A percentile compares a stretch with the other conserved stretches of the same genome.
phyloP scores from a whole-genome alignment of 371 early-diverging fungal genomes.

The Dichotomocladium elegans region DNA sequence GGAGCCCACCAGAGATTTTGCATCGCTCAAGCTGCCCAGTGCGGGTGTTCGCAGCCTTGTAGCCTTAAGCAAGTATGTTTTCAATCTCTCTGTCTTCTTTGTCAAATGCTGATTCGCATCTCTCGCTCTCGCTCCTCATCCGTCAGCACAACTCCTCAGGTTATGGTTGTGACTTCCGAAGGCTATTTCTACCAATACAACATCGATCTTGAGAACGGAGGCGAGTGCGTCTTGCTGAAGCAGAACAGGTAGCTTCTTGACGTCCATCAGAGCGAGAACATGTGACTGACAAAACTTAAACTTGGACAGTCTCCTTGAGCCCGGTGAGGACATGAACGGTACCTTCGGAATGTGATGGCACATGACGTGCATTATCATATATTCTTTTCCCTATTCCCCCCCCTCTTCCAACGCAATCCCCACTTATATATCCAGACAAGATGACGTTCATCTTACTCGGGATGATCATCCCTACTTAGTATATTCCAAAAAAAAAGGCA shows the following conservation, averaged over 20 bases:
- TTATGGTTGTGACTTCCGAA: slow-evolving; percentile 90
- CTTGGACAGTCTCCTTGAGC: slow-evolving; percentile 5
- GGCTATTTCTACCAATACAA: slow-evolving; percentile 90
- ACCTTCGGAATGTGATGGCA: slow-evolving; percentile 1
- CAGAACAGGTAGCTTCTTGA: slow-evolving; percentile 53
- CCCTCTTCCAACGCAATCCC: no score
- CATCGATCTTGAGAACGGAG: slow-evolving; percentile 88
- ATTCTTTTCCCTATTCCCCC: not conserved
- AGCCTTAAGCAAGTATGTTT: slow-evolving; percentile 71
- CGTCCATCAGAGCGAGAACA: not conserved
- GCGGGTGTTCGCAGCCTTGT: slow-evolving; percentile 80
- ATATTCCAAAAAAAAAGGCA: no score
- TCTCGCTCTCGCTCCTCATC: no score
- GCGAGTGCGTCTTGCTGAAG: slow-evolving; percentile 84
- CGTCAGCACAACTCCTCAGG: slow-evolving; percentile 70
- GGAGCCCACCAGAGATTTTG: slow-evolving; percentile 95
- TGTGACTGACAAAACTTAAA: not conserved
- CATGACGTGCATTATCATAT: no score
- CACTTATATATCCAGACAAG: slow-evolving; percentile 9
- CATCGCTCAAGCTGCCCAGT: slow-evolving; percentile 82
- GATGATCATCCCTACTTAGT: no score
- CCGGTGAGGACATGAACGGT: slow-evolving; percentile 11
- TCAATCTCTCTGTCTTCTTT: not conserved
- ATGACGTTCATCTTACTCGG: no score
- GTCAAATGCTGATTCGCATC: not conserved